Base-by-base conservation (phyloP, 2,329 filamentous ascomycete genomes). In the Aspergillus uvarum region DNA sequence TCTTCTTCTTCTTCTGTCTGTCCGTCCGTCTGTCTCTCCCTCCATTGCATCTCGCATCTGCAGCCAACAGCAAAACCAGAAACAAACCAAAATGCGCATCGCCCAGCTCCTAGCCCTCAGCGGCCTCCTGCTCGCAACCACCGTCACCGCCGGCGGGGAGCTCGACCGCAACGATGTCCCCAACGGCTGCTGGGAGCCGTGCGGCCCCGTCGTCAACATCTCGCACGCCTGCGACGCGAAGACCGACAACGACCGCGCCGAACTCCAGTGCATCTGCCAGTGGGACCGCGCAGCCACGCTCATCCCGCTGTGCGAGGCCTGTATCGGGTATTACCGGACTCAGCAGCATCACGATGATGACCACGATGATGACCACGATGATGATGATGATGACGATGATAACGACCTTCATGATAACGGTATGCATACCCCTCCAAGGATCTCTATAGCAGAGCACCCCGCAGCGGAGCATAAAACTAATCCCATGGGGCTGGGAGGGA, bases 251-350 rank as follows among this genome's bases (percentile, higher is more conserved):
- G 67, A 72, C 57, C 56, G 56, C 10, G 66, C 66, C 31, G 70
- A 74, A 38, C 60, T 70, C 32, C 35, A 67, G 19, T 72, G 71
- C 44, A 69, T 73, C 48, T 73, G 72, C 49, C 56, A 70, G 48
- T 71, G 67, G 70, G 59, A 64, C 11, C 51, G 61, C 24, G 70
- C 70, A 10, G 58, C 63, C n/a, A 68, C 60, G 7, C 61, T 67
- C n/a, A 60, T 73, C 16, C 71, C 72, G 5, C 63, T 69, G 42
- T 74, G 72, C 38, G 69, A 71, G n/a, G 72, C 71, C 32, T 74
- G 72, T 35, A 73, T 73, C 21, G 63, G 69, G n/a, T 61, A 72
- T 51, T 67, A 70, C 54, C 62, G 64, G 26, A 56, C 63, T 10
- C 58, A 68, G 14, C 38, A 68, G 14, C 67, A 70, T n/a, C 51